Conservation (phyloP, 768 basidiomycete genomes). For the Podaxis sp. region DNA sequence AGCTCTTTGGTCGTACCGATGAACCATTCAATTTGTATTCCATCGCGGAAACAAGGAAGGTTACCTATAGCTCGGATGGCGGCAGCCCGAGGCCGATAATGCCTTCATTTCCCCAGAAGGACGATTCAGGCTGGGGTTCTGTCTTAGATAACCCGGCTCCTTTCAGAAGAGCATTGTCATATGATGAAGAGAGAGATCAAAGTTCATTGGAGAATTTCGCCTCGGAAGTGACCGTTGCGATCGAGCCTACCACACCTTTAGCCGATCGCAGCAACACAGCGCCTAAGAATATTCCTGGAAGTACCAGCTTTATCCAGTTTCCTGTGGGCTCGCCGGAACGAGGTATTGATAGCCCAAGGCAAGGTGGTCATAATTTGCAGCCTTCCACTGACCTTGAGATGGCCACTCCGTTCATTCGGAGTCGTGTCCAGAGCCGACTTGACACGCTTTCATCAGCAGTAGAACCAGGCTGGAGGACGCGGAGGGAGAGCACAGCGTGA, state of each 20-base stretch:
- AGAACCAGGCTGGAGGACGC: conserved; percentile 82
- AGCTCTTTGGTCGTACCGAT: conserved; percentile 75
- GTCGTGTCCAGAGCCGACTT: conserved; percentile 78
- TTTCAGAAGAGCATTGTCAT: conserved; percentile 70
- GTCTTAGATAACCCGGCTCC: conserved; percentile 63
- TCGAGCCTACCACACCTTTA: conserved; percentile 42
- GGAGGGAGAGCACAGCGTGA: conserved; percentile 89
- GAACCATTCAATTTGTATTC: conserved; percentile 83
- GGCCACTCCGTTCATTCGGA: conserved; percentile 78
- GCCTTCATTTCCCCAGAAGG: conserved; percentile 40
- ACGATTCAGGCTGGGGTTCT: conserved; percentile 47
- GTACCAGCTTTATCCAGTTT: conserved; percentile 77
- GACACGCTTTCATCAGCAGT: conserved; percentile 47
- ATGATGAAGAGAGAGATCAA: conserved; percentile 70
- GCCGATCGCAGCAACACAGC: conserved; percentile 50
- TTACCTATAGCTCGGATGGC: conserved; percentile 53
- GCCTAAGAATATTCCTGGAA: conserved; percentile 50
- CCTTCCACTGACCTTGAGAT: conserved; percentile 74
- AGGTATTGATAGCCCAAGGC: conserved; percentile 13
- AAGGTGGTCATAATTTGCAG: conserved; percentile 37
- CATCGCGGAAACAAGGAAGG: conserved; percentile 72
- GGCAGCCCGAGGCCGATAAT: conserved; percentile 54
- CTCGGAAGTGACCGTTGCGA: conserved; percentile 23
- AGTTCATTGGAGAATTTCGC: conserved; percentile 40
- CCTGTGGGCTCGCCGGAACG: conserved; percentile 79